These are phyloP conservation scores for Mycena pura DNA, from an alignment of 768 basidiomycete genomes.

Conservation along the genomic window DNA sequence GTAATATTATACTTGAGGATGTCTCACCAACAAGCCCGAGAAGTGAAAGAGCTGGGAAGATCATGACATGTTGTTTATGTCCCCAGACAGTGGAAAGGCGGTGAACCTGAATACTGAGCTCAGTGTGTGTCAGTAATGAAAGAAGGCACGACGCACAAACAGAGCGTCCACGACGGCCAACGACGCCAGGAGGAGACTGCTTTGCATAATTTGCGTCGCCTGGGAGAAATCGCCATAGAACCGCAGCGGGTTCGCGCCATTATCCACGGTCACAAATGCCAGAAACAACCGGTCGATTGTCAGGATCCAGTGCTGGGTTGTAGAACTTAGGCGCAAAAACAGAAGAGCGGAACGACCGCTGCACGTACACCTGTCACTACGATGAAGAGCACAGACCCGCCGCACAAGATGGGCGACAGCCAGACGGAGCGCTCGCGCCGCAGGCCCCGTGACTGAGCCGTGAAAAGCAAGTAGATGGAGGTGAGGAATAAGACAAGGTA, in stretches of 20 bases:
- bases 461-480: constrained; percentile 13
- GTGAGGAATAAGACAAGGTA: constrained; percentile 9
- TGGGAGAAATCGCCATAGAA: constrained; percentile 14
- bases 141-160: background rate
- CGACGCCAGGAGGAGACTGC: background rate
- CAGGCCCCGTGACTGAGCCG: background rate
- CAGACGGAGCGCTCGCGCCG: constrained; percentile 5
- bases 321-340: background rate
- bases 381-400: constrained; percentile 7
- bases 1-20: background rate
- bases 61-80: constrained; percentile 5
- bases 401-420: constrained; percentile 9
- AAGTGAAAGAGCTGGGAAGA: background rate
- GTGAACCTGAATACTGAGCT: background rate
- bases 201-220: background rate
- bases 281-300: constrained; percentile 8
- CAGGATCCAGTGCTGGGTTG: constrained; percentile 4
- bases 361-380: constrained; percentile 8
- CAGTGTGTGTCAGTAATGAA: background rate
- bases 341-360: background rate
- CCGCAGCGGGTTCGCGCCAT: background rate
- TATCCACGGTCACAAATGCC: background rate
- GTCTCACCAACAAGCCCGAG: constrained; percentile 2
- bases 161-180: constrained; percentile 3
- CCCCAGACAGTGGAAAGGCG: constrained; percentile 7